A percentile compares a stretch with the other conserved stretches of the same genome.
These are phyloP conservation scores for Dendrostoma leiphaemia DNA, from an alignment of 2,329 filamentous ascomycete species.

Conservation along the genomic window DNA sequence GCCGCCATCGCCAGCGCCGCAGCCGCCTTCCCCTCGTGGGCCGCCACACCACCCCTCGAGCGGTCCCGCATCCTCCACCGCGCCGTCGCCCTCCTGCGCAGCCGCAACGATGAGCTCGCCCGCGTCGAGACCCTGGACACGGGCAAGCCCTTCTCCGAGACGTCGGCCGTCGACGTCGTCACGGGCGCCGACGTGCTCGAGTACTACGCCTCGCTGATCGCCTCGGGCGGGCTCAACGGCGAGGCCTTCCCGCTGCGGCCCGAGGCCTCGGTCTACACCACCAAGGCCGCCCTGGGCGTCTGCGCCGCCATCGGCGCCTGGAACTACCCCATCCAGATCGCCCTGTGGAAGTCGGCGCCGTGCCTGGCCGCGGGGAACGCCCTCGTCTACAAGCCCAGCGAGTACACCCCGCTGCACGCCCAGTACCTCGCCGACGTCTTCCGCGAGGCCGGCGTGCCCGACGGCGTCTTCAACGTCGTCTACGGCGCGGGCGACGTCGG, in stretches of 20 bases:
- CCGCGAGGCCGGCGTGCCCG: conserved; percentile 73
- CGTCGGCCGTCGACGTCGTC: conserved; percentile 76
- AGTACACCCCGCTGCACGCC: conserved; percentile 82
- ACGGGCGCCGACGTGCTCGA: conserved; percentile 84
- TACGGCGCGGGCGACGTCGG: conserved; percentile 79
- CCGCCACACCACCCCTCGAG: conserved; percentile 68
- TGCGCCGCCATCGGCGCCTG: conserved; percentile 86
- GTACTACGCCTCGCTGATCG: conserved; percentile 80
- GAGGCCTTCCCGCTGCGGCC: conserved; percentile 72
- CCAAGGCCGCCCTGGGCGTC: conserved; percentile 77
- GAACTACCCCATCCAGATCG: conserved; percentile 92
- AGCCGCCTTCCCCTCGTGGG: conserved; percentile 73
- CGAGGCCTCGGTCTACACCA: conserved; percentile 79
- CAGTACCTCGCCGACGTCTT: conserved; percentile 74
- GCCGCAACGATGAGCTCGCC: conserved; percentile 77
- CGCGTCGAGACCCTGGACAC: conserved; percentile 80
- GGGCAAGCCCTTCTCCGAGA: conserved; percentile 83
- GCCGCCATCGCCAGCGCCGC: conserved; percentile 69
- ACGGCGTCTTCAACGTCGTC: conserved; percentile 84
- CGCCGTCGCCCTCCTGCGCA: conserved; percentile 70
- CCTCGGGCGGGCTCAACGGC: conserved; percentile 75
- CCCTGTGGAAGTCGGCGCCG: conserved; percentile 84
- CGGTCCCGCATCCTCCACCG: conserved; percentile 76
- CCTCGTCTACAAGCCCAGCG: conserved; percentile 89
- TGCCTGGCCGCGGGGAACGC: conserved; percentile 84